Evolutionary conservation across 495 filamentous ascomycete genomes (phyloP).

Genomic region (Daldinia concentrica): DNA sequence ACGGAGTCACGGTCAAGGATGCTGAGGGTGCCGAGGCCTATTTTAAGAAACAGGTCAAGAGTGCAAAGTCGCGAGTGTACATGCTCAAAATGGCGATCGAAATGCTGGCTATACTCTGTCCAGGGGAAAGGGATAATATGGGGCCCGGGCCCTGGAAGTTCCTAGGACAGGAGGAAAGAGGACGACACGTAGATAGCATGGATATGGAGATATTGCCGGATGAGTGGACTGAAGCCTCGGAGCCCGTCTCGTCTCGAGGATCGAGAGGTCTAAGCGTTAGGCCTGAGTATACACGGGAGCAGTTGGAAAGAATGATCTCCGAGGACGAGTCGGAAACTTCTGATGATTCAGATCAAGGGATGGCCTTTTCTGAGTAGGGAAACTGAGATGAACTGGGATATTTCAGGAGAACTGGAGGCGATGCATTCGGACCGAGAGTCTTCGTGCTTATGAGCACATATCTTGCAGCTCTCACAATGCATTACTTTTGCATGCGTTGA

Average conservation of each 20-base stretch:
- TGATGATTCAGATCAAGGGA: neutral
- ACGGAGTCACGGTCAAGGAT: neutral
- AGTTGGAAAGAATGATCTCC: neutral
- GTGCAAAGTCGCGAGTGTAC: neutral
- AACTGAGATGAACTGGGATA: neutral
- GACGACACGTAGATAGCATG: neutral
- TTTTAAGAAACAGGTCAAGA: neutral
- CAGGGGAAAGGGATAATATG: neutral
- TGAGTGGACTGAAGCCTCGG: neutral
- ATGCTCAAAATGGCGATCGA: conserved; percentile 20
- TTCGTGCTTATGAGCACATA: neutral
- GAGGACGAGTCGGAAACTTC: neutral
- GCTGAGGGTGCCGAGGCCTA: conserved; percentile 2
- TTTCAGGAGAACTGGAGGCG: neutral
- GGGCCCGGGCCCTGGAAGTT: neutral
- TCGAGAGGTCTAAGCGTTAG: neutral
- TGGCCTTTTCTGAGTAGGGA: neutral
- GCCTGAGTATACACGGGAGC: neutral
- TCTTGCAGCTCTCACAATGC: neutral
- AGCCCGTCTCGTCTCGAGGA: neutral
- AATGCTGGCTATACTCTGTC: conserved; percentile 9
- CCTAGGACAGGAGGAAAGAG: neutral
- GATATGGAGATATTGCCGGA: neutral
- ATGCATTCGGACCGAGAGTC: neutral
- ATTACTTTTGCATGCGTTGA: neutral